phyloP scores from a whole-genome alignment of 768 basidiomycete genomes.

The Termitomyces sp. region DNA sequence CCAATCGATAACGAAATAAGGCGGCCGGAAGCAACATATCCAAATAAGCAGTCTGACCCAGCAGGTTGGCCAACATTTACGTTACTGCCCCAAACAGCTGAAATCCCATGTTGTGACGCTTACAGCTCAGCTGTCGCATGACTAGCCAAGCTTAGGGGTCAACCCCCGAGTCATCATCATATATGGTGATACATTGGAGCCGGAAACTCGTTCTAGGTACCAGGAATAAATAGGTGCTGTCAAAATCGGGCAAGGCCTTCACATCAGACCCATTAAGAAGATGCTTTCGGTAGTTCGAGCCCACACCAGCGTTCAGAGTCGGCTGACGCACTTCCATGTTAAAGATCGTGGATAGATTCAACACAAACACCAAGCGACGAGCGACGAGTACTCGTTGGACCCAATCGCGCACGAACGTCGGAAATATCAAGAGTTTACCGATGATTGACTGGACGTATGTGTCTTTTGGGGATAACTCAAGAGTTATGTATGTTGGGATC shows the following conservation, averaged over 20 bases:
- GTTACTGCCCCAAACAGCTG: not conserved
- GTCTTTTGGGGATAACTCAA: not conserved
- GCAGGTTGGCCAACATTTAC: slow-evolving; percentile 2
- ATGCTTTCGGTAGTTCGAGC: not conserved
- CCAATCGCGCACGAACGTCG: not conserved
- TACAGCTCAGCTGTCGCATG: slow-evolving; percentile 2
- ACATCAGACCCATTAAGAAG: slow-evolving; percentile 8
- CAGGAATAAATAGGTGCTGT: slow-evolving; percentile 4
- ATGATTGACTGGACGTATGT: not conserved
- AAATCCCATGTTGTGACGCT: slow-evolving; percentile 2
- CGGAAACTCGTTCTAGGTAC: not conserved
- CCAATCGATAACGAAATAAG: slow-evolving; percentile 1
- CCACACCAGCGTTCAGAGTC: slow-evolving; percentile 1
- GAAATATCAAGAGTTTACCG: not conserved
- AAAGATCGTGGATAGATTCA: not conserved
- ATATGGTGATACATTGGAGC: not conserved
- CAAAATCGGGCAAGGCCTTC: not conserved
- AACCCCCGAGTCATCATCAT: slow-evolving; percentile 2
- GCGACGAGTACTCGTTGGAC: not conserved
- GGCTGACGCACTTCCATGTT: not conserved
- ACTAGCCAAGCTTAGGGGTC: not conserved
- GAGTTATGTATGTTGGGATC: not conserved
- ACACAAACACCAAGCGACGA: not conserved
- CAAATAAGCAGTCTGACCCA: not conserved
- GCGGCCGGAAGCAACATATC: slow-evolving; percentile 2